A percentile compares a stretch with the other conserved stretches of the same genome.
phyloP scores from a whole-genome alignment of 2,329 filamentous ascomycete genomes.

The Golovinomyces cichoracearum region DNA sequence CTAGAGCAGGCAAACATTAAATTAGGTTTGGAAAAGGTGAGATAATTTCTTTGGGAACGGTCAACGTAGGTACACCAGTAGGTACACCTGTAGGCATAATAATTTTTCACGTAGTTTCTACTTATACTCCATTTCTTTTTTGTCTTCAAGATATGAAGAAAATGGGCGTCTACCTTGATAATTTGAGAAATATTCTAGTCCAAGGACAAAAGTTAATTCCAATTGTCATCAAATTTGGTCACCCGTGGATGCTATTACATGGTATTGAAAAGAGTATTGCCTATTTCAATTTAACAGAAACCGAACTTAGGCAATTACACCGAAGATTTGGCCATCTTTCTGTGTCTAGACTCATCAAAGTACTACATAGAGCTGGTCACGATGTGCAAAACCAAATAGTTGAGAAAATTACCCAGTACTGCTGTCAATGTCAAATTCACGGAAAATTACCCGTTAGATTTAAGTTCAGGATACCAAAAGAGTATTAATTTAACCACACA shows the following conservation, averaged over 20 bases:
- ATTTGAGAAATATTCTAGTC: not conserved
- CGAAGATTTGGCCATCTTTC: not conserved
- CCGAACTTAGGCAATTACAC: not conserved
- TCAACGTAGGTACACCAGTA: not conserved
- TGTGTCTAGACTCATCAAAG: not conserved
- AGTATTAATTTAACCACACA: constrained; percentile 2
- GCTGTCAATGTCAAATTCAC: not conserved
- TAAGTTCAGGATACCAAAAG: not conserved
- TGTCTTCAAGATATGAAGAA: constrained; percentile 1
- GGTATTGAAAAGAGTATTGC: not conserved
- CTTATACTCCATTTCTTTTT: constrained; percentile 1
- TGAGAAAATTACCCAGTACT: not conserved
- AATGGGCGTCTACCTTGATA: not conserved
- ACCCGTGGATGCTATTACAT: not conserved
- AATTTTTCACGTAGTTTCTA: not conserved
- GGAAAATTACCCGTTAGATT: not conserved
- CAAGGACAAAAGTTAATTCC: not conserved
- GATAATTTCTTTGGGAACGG: not conserved
- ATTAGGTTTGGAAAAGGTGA: constrained; percentile 1
- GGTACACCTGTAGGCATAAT: not conserved
- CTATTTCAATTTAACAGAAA: not conserved
- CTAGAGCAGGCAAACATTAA: not conserved
- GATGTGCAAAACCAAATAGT: not conserved
- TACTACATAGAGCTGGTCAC: not conserved
- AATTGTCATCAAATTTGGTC: not conserved